phyloP scores from a whole-genome alignment of 2,329 filamentous ascomycete genomes.

The Pseudovirgaria hyperparasitica region DNA sequence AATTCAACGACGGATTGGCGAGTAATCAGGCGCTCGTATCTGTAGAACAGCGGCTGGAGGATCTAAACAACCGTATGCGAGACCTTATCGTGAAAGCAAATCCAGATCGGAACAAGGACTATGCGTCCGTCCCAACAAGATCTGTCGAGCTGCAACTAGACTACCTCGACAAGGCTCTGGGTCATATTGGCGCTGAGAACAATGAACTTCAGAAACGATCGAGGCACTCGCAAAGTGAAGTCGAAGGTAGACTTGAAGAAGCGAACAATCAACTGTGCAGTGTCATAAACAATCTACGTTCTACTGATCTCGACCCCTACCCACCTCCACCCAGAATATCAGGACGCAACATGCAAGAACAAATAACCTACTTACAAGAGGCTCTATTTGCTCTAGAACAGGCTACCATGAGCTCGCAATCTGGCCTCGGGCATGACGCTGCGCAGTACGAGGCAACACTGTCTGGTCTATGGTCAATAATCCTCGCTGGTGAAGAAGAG shows the following conservation, averaged over 20 bases:
- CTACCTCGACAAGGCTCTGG: constrained; percentile 56
- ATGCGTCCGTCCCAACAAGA: constrained; percentile 15
- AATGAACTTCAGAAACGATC: constrained; percentile 15
- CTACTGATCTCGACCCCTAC: constrained; percentile 39
- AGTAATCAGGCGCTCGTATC: constrained; percentile 41
- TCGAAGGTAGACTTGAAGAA: constrained; percentile 27
- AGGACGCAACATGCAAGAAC: constrained; percentile 48
- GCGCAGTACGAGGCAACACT: constrained; percentile 38
- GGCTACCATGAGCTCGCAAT: constrained; percentile 4
- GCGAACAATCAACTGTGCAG: constrained; percentile 52
- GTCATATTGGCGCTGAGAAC: constrained; percentile 48
- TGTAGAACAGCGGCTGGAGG: constrained; percentile 54
- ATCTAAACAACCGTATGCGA: constrained; percentile 53
- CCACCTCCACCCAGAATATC: constrained; percentile 46
- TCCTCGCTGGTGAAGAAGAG: constrained; percentile 30
- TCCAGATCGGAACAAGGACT: constrained; percentile 31
- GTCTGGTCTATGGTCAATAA: constrained; percentile 40
- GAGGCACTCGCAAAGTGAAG: constrained; percentile 15
- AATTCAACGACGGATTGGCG: constrained; percentile 3
- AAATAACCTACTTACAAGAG: constrained; percentile 55
- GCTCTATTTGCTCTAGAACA: constrained; percentile 36
- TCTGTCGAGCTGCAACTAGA: constrained; percentile 46
- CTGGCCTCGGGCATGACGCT: constrained; percentile 8
- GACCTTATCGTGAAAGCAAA: constrained; percentile 54
- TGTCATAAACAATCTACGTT: constrained; percentile 29